Conservation (phyloP, 2,329 filamentous ascomycete species). For the Thelonectria blattea region DNA sequence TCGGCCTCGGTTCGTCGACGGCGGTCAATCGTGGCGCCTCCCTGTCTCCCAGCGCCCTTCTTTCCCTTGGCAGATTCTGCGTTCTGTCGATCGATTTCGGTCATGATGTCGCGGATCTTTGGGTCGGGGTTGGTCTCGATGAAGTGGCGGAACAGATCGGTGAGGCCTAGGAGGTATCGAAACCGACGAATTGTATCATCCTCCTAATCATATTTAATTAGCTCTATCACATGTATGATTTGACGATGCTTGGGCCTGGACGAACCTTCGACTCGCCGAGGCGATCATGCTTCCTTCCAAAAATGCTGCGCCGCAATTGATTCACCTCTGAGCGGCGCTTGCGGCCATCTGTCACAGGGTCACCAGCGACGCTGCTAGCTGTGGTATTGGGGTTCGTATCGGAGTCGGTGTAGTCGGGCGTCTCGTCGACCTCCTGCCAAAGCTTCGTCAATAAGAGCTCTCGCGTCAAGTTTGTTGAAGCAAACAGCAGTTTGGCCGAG, state of each 20-base stretch:
- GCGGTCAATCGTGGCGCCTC: constrained; percentile 79
- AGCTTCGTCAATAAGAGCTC: constrained; percentile 22
- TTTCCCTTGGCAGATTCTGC: constrained; percentile 73
- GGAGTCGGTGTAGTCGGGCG: constrained; percentile 69
- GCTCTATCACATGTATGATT: constrained; percentile 11
- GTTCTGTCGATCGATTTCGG: constrained; percentile 93
- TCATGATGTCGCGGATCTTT: constrained; percentile 90
- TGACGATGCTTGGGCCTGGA: not conserved
- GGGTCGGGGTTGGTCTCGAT: constrained; percentile 98
- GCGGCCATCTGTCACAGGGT: constrained; percentile 75
- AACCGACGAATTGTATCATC: constrained; percentile 95
- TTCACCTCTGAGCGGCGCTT: constrained; percentile 87
- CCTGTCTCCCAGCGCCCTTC: constrained; percentile 79
- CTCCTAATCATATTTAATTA: constrained; percentile 61
- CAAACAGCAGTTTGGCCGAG: not conserved
- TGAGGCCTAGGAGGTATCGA: constrained; percentile 91
- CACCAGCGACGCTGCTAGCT: constrained; percentile 86
- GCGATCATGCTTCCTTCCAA: constrained; percentile 93
- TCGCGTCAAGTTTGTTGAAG: not conserved
- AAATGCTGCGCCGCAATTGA: constrained; percentile 87
- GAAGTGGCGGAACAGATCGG: constrained; percentile 97
- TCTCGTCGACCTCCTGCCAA: constrained; percentile 65
- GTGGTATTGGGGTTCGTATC: constrained; percentile 72
- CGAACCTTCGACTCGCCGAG: constrained; percentile 89
- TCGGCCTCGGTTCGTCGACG: constrained; percentile 93